Conservation (phyloP, 1,139 yeast genomes). For the Yamadazyma friedrichii region DNA sequence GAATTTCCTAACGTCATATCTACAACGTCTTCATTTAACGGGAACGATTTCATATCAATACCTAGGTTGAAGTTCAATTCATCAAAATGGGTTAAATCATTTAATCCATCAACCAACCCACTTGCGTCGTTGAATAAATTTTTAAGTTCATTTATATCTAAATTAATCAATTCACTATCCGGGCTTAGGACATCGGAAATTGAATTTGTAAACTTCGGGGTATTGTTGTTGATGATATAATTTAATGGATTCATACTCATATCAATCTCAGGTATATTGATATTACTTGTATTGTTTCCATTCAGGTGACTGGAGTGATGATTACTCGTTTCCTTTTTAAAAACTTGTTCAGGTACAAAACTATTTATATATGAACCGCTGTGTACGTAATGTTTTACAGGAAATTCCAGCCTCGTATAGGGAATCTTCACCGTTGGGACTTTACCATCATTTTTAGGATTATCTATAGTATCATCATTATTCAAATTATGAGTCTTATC, state of each 20-base stretch:
- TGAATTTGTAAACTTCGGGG: constrained; percentile 16
- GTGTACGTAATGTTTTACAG: constrained; percentile 15
- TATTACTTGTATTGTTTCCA: too few relatives aligned
- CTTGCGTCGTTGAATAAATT: constrained; percentile 50
- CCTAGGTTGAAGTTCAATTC: constrained; percentile 9
- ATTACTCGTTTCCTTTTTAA: background rate
- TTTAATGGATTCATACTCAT: too few relatives aligned
- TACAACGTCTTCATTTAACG: constrained; percentile 5
- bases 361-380: constrained; percentile 14
- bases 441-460: background rate
- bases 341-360: constrained; percentile 9
- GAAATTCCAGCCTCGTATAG: constrained; percentile 2
- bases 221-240: too few relatives aligned
- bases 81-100: constrained; percentile 35
- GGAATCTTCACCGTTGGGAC: background rate
- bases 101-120: constrained; percentile 48
- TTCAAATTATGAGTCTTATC: constrained; percentile 12
- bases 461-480: background rate
- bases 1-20: constrained; percentile 3
- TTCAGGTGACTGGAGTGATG: background rate
- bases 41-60: constrained; percentile 3
- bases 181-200: constrained; percentile 23
- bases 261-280: too few relatives aligned
- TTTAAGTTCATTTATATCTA: constrained; percentile 16
- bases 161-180: too few relatives aligned